phyloP scores from a whole-genome alignment of 345 rosid genomes.

The Isatis tinctoria region DNA sequence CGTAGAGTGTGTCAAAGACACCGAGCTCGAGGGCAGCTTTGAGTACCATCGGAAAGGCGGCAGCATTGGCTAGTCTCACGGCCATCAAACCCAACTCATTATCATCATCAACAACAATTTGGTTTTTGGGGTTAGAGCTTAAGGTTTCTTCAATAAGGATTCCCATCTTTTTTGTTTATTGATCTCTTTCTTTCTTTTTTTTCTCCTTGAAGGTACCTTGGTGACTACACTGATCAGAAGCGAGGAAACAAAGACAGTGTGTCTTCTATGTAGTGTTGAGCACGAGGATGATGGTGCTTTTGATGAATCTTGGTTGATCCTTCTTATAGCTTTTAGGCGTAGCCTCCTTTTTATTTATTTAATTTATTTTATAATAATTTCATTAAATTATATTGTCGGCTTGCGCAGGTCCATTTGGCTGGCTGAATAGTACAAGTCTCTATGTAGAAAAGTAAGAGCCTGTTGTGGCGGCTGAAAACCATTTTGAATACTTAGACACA shows the following conservation, averaged over 20 bases:
- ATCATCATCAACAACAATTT: constrained; percentile 11
- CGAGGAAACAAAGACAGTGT: neutral
- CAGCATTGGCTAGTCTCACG: constrained; percentile 30
- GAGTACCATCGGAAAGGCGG: constrained; percentile 42
- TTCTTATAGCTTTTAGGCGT: neutral
- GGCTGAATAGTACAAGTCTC: neutral
- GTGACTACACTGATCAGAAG: neutral
- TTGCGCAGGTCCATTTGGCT: neutral
- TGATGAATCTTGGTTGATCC: neutral
- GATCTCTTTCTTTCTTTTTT: neutral
- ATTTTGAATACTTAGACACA: neutral
- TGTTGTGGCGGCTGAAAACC: neutral
- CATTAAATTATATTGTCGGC: neutral
- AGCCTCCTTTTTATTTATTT: neutral
- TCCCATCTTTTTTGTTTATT: neutral
- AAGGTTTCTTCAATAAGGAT: constrained; percentile 9
- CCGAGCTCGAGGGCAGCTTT: constrained; percentile 45
- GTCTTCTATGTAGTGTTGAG: neutral
- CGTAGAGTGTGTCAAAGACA: constrained; percentile 38
- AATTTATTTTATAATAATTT: neutral
- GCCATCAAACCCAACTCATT: constrained; percentile 41
- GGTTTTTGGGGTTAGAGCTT: constrained; percentile 1
- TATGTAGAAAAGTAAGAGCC: neutral
- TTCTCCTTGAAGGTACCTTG: neutral
- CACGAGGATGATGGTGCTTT: neutral